Evolutionary conservation across 169 alveolate genomes (phyloP).

Genomic region (Theileria parva): DNA sequence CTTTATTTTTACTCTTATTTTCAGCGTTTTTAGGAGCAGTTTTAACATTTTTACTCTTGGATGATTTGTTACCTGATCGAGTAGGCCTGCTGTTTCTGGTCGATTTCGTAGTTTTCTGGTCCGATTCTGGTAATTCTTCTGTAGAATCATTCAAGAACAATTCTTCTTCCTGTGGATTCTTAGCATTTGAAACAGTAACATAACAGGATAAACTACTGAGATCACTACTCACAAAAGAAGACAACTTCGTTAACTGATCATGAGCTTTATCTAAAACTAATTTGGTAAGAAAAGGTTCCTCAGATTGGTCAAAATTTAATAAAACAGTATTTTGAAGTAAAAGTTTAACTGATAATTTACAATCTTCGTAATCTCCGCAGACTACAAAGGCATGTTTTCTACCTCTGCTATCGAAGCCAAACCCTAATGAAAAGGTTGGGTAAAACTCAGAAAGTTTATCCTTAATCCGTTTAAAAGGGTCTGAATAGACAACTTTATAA

Average conservation of each 20-base stretch:
- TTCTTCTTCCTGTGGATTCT: not conserved
- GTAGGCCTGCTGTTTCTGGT: not conserved
- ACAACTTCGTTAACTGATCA: slow-evolving; percentile 1
- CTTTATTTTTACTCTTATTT: not conserved
- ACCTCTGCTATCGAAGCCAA: slow-evolving; percentile 18
- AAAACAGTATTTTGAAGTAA: slow-evolving; percentile 4
- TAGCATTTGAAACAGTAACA: not conserved
- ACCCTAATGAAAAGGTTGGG: not conserved
- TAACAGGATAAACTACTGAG: slow-evolving; percentile 4
- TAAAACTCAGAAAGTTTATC: not conserved
- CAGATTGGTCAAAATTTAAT: not conserved
- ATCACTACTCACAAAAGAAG: slow-evolving; percentile 1
- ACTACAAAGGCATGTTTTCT: slow-evolving; percentile 12
- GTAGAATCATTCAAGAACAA: not conserved
- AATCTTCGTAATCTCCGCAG: slow-evolving; percentile 13
- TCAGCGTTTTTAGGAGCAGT: slow-evolving; percentile 10
- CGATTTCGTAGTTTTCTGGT: not conserved
- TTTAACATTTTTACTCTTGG: slow-evolving; percentile 5
- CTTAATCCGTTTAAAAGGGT: slow-evolving; percentile 1
- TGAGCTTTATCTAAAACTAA: not conserved
- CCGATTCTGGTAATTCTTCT: not conserved
- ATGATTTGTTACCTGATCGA: slow-evolving; percentile 1
- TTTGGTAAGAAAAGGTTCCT: not conserved
- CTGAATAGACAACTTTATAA: not conserved
- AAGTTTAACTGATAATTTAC: not conserved